Evolutionary conservation across 1,284 basidiomycete species (phyloP).

Genomic region (Cutaneotrichosporon mucoides): DNA sequence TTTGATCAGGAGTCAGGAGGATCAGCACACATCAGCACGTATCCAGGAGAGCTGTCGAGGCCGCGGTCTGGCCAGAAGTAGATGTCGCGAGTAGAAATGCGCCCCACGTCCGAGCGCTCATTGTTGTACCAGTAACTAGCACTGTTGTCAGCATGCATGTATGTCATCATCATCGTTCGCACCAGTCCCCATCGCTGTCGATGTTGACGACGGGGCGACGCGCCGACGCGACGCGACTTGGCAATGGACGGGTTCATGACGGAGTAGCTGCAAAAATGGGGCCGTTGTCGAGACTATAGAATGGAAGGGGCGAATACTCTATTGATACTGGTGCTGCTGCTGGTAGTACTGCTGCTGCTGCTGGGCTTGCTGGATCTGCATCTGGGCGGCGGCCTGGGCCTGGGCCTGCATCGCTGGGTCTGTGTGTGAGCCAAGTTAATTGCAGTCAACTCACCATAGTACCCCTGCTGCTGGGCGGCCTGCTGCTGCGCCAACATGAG

Average conservation of each 20-base stretch:
- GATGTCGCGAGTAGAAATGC: too few species aligned
- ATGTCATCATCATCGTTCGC: too few species aligned
- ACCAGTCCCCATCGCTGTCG: too few species aligned
- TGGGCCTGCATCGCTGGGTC: constrained; percentile 43
- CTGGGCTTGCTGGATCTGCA: constrained; percentile 36
- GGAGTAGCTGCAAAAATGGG: background rate
- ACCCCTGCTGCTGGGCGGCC: constrained; percentile 28
- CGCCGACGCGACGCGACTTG: background rate
- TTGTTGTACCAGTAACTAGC: too few species aligned
- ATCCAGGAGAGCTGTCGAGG: too few species aligned
- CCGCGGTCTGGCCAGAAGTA: too few species aligned
- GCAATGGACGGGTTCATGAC: background rate
- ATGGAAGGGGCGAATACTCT: background rate
- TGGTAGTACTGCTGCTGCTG: constrained; percentile 31
- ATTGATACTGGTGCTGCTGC: constrained; percentile 21
- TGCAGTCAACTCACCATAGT: constrained; percentile 30
- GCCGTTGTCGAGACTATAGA: background rate
- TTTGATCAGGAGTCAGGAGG: background rate
- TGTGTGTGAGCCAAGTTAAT: background rate
- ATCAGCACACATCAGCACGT: too few species aligned
- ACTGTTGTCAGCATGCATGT: background rate
- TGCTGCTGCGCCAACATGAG: constrained; percentile 24
- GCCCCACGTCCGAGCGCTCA: too few species aligned
- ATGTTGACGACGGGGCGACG: too few species aligned
- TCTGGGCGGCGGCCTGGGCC: constrained; percentile 30